A percentile compares a stretch with the other conserved stretches of the same genome.
phyloP scores from a whole-genome alignment of 176 grass and related monocot genomes.

The Metroxylon sagu region DNA sequence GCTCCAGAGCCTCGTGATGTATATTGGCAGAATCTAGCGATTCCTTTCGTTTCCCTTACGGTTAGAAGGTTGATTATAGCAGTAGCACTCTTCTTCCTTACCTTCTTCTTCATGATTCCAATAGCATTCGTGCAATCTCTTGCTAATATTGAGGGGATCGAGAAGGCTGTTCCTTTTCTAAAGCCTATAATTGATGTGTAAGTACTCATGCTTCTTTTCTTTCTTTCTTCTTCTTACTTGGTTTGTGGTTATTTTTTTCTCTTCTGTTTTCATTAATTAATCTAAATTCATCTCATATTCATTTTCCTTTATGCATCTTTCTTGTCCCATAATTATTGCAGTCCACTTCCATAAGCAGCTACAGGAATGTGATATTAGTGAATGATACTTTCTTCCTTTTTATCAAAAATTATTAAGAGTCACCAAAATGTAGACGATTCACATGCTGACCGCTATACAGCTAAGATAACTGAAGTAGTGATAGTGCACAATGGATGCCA shows the following conservation, averaged over 20 bases:
- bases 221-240: neutral
- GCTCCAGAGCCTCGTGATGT: constrained; percentile 16
- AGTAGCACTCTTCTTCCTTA: constrained; percentile 12
- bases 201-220: neutral
- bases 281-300: too few relatives aligned
- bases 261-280: neutral
- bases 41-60: constrained; percentile 12
- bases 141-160: constrained; percentile 18
- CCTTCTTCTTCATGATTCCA: constrained; percentile 16
- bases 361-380: too few relatives aligned
- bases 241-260: neutral
- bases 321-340: too few relatives aligned
- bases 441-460: too few relatives aligned
- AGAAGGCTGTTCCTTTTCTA: constrained; percentile 11
- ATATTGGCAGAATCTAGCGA: constrained; percentile 13
- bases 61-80: constrained; percentile 10
- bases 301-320: too few relatives aligned
- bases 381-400: too few relatives aligned
- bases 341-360: too few relatives aligned
- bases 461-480: too few relatives aligned
- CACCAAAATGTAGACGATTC: too few relatives aligned
- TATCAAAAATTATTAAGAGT: too few relatives aligned
- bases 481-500: too few relatives aligned
- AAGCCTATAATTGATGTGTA: constrained; percentile 11
- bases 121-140: constrained; percentile 12